Evolutionary conservation across 1,284 basidiomycete species (phyloP).

Genomic region (Stereum hirsutum): DNA sequence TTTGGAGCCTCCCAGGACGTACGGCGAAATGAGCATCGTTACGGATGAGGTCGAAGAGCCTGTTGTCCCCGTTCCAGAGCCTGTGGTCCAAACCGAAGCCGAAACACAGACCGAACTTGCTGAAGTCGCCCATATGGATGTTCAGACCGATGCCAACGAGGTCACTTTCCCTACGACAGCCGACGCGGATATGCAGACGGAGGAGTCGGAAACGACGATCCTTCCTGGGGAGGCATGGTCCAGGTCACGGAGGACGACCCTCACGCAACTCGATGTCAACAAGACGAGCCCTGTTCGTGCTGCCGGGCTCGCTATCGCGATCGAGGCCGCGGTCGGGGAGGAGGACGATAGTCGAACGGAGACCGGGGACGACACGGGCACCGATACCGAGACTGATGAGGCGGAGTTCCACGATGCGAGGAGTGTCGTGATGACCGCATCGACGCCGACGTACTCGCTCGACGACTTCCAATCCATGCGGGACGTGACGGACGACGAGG

Average conservation of each 20-base stretch:
- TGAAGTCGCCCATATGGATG: constrained; percentile 20
- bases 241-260: constrained; percentile 32
- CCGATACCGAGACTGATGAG: constrained; percentile 63
- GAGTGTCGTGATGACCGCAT: constrained; percentile 52
- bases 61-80: constrained; percentile 12
- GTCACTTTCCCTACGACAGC: neutral
- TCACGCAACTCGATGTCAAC: constrained; percentile 36
- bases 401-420: constrained; percentile 74
- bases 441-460: constrained; percentile 44
- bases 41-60: constrained; percentile 12
- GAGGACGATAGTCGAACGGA: constrained; percentile 55
- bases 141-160: constrained; percentile 18
- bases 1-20: constrained; percentile 17
- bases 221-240: neutral
- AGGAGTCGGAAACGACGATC: neutral
- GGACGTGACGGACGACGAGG: constrained; percentile 65
- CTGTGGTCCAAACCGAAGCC: constrained; percentile 20
- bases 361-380: constrained; percentile 54
- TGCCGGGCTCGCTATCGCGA: constrained; percentile 21
- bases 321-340: constrained; percentile 26
- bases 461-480: constrained; percentile 72
- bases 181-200: neutral
- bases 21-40: constrained; percentile 24
- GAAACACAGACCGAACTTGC: constrained; percentile 21
- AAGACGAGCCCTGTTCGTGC: constrained; percentile 30